Percentiles rank a stretch among this genome's conserved stretches.
phyloP scores from a whole-genome alignment of 2,329 filamentous ascomycete genomes.

The Dryadomyces quercus-mongolicae region DNA sequence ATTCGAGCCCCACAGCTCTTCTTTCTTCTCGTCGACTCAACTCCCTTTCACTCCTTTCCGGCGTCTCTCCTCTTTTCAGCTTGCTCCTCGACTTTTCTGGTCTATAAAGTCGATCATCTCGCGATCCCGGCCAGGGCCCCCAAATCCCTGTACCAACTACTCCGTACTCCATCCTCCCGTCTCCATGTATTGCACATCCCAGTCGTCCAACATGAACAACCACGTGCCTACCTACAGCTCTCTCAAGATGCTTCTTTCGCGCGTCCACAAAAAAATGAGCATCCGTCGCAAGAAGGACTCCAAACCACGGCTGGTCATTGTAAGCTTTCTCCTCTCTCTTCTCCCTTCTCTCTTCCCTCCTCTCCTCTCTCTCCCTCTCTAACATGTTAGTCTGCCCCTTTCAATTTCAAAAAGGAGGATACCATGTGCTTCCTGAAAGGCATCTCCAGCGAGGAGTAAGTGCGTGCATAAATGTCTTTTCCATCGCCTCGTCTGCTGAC shows the following conservation, averaged over 20 bases:
- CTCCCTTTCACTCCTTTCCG: not conserved
- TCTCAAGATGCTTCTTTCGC: conserved; percentile 30
- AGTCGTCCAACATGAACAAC: not conserved
- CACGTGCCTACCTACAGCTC: conserved; percentile 23
- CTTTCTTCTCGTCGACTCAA: too few relatives aligned
- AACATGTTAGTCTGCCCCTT: conserved; percentile 38
- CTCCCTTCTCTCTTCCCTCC: conserved; percentile 28
- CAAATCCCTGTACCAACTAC: not conserved
- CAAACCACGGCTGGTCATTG: conserved; percentile 33
- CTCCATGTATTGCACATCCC: not conserved
- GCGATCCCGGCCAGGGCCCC: not conserved
- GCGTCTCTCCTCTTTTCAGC: not conserved
- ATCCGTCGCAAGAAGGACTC: conserved; percentile 26
- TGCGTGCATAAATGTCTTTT: conserved; percentile 4
- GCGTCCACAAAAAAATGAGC: conserved; percentile 29
- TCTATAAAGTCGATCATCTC: not conserved
- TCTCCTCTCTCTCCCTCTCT: not conserved
- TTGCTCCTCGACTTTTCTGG: too few relatives aligned
- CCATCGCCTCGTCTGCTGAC: not conserved
- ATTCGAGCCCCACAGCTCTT: too few relatives aligned
- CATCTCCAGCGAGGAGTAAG: conserved; percentile 47
- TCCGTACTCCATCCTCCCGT: not conserved
- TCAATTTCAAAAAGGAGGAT: conserved; percentile 44
- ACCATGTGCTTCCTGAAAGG: conserved; percentile 33
- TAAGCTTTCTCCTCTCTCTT: conserved; percentile 17